These are phyloP conservation scores for Monosporascus sp. DNA, from an alignment of 2,329 filamentous ascomycete genomes.

Conservation along the genomic window DNA sequence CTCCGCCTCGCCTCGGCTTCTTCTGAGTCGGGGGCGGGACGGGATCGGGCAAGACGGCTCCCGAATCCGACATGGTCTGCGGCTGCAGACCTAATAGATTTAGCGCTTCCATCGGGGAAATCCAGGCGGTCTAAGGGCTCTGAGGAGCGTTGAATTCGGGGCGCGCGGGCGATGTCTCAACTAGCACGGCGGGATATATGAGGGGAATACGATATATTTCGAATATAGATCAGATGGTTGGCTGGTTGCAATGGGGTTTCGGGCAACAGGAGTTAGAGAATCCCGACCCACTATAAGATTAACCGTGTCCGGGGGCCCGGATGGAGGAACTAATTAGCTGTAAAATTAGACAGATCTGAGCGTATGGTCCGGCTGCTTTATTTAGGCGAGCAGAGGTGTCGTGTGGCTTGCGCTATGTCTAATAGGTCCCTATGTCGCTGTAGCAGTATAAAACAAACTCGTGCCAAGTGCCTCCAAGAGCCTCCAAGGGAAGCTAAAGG, in stretches of 20 bases:
- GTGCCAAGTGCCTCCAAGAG: neutral
- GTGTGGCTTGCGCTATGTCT: too few relatives aligned
- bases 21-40: conserved; percentile 33
- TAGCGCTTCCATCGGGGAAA: conserved; percentile 18
- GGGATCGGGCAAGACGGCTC: conserved; percentile 10
- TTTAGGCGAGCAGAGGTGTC: too few relatives aligned
- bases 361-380: too few relatives aligned
- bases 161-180: neutral
- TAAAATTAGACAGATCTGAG: too few relatives aligned
- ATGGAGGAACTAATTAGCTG: too few relatives aligned
- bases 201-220: neutral
- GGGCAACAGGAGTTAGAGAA: neutral
- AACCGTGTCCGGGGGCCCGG: too few relatives aligned
- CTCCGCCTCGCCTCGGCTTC: conserved; percentile 44
- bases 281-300: too few relatives aligned
- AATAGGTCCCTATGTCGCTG: too few relatives aligned
- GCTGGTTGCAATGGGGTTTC: neutral
- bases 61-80: conserved; percentile 9
- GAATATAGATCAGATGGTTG: neutral
- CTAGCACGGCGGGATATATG: neutral
- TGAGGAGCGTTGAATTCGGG: neutral
- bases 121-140: conserved; percentile 2
- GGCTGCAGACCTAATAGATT: conserved; percentile 17
- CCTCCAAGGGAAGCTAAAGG: neutral
- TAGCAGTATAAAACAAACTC: neutral